Percentiles rank a stretch among this genome's conserved stretches.
Evolutionary conservation across 768 basidiomycete genomes (phyloP).

Genomic region (Lepiota subincarnata): DNA sequence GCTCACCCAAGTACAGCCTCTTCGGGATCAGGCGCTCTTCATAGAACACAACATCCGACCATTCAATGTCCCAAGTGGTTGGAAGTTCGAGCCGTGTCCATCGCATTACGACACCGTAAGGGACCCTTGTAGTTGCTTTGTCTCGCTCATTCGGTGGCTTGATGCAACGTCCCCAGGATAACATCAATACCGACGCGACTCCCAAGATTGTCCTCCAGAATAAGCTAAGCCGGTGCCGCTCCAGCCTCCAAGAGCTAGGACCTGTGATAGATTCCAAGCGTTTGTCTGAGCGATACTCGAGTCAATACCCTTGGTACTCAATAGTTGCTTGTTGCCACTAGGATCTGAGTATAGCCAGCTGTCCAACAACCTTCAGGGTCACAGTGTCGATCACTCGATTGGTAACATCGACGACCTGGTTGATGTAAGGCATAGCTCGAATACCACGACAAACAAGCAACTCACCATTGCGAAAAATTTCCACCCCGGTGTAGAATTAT

Average conservation of each 20-base stretch:
- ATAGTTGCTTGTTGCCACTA: conserved; percentile 2
- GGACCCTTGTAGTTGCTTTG: not conserved
- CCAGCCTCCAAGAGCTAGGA: conserved; percentile 60
- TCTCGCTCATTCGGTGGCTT: not conserved
- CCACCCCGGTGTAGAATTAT: conserved; percentile 43
- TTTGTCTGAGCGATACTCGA: conserved; percentile 27
- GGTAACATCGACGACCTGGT: conserved; percentile 56
- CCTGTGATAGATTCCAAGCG: conserved; percentile 58
- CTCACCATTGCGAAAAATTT: not conserved
- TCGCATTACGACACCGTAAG: conserved; percentile 74
- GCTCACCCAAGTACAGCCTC: conserved; percentile 49
- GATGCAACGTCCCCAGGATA: conserved; percentile 35
- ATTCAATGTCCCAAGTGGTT: conserved; percentile 62
- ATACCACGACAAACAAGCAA: not conserved
- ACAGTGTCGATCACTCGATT: conserved; percentile 43
- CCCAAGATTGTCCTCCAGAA: conserved; percentile 83
- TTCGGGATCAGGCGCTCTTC: conserved; percentile 66
- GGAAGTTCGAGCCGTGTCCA: conserved; percentile 71
- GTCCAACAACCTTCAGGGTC: conserved; percentile 40
- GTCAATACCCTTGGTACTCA: conserved; percentile 3
- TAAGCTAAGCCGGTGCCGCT: conserved; percentile 55
- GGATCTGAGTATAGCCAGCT: conserved; percentile 48
- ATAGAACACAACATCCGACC: conserved; percentile 66
- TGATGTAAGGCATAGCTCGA: conserved; percentile 38
- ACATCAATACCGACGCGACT: conserved; percentile 60